Percentiles rank a stretch among this genome's conserved stretches.
These are phyloP conservation scores for Phytophthora fragariaefolia DNA, from an alignment of 352 stramenopile species.

Conservation along the genomic window DNA sequence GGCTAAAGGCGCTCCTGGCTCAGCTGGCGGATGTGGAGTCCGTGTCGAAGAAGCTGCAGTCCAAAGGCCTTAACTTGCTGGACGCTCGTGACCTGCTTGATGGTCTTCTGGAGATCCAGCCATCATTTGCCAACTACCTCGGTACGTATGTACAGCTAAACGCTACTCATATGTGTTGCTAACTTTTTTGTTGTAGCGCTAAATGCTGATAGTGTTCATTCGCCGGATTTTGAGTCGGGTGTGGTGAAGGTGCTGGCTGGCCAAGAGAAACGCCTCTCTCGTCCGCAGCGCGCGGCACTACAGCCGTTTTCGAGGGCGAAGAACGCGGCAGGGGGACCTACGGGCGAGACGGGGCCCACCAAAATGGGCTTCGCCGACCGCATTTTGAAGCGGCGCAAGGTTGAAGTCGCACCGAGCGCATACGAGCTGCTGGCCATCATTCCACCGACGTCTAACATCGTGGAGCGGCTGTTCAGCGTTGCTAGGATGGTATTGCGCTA, in stretches of 20 bases:
- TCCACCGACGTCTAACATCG: not conserved
- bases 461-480: not conserved
- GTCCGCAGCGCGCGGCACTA: not conserved
- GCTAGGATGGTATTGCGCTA: not conserved
- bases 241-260: conserved; percentile 11
- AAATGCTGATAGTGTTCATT: conserved; percentile 10
- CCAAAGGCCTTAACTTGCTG: not conserved
- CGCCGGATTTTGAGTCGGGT: not conserved
- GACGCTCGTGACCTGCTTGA: conserved; percentile 6
- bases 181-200: not conserved
- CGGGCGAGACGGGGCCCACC: no score
- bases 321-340: no score
- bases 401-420: no score
- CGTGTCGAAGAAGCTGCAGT: no score
- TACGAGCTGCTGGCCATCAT: not conserved
- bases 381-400: not conserved
- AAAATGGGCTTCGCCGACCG: not conserved
- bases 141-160: conserved; percentile 6
- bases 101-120: not conserved
- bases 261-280: no score
- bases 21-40: no score
- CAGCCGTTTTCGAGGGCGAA: not conserved
- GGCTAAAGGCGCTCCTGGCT: no score
- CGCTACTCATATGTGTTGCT: no score
- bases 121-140: conserved; percentile 5